Evolutionary conservation across 805 yeast species (phyloP).

Genomic region (Myxozyma neotropica): DNA sequence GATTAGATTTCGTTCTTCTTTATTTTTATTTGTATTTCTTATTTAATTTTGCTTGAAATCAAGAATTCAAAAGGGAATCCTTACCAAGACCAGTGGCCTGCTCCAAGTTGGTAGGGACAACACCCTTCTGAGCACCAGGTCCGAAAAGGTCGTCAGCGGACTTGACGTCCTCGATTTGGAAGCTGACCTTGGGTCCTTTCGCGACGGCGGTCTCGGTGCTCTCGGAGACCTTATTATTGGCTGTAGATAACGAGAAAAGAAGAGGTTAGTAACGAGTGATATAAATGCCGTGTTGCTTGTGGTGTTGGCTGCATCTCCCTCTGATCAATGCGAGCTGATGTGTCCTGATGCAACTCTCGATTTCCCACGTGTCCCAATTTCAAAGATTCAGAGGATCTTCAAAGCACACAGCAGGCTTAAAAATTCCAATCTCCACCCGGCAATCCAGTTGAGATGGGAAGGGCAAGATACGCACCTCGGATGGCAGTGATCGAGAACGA

Average conservation of each 20-base stretch:
- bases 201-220: conserved; percentile 6
- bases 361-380: too few species aligned
- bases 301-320: too few species aligned
- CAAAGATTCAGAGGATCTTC: too few species aligned
- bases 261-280: not conserved
- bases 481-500: conserved; percentile 21
- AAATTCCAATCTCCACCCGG: too few species aligned
- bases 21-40: not conserved
- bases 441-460: too few species aligned
- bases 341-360: too few species aligned
- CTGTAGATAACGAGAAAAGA: not conserved
- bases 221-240: not conserved
- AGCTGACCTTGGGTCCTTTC: conserved; percentile 9
- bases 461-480: conserved; percentile 18
- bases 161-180: conserved; percentile 70
- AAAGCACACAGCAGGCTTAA: too few species aligned
- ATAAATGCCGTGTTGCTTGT: not conserved
- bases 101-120: conserved; percentile 89
- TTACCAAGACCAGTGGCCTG: conserved; percentile 88
- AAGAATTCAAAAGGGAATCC: not conserved
- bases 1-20: not conserved
- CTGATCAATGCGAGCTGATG: too few species aligned
- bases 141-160: conserved; percentile 81
- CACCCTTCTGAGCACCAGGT: conserved; percentile 82
- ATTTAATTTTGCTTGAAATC: not conserved